Evolutionary conservation across 495 filamentous ascomycete genomes (phyloP), one percentile per base, ranked within the genome.

Genomic region (Chaetomium fimeti): DNA sequence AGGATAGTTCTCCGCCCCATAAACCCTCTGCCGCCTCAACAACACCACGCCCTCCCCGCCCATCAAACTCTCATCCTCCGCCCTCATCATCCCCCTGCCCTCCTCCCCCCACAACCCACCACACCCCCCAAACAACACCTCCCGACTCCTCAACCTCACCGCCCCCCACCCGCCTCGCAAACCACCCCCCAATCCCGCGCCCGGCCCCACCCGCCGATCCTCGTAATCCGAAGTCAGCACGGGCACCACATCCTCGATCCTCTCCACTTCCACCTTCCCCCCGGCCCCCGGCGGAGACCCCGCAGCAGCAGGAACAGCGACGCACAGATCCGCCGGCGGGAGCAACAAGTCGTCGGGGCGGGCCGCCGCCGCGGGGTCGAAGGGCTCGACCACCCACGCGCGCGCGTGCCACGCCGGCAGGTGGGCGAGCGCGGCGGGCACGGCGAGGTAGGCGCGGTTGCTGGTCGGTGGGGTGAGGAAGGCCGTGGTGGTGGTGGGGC

Each of bases 361-460:
- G 32, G 3, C 32, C 40, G 13, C 38, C 9, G 48, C 64, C 6
- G n/a, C 27, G 0, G 66, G 64, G 38, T 72, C 68, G 11, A 73
- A 70, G 1, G 68, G 71, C 62, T 73, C 68, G 16, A 73, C 7
- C 0, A 64, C 55, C 68, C 71, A 70, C 3, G 61, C 66, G 5
- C 66, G 59, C 0, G 66, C 40, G 20, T 63, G 47, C 60, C 62
- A 65, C 0, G 29, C 49, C 0, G 68, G 61, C 0, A 69, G 56
- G 53, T 69, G 66, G 2, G 56, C 57, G 1, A 70, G 36, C 4
- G 29, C 59, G 16, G 48, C 15, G 0, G 71, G 71, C 7, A 73
- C 36, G 25, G 68, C 70, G 24, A 70, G 5, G 20, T 60, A 72
- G 0, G 64, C 36, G 1, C 62, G 22, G 64, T 68, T 64, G 62